phyloP scores from a whole-genome alignment of 148 eudicot species.

The Drosera capensis region DNA sequence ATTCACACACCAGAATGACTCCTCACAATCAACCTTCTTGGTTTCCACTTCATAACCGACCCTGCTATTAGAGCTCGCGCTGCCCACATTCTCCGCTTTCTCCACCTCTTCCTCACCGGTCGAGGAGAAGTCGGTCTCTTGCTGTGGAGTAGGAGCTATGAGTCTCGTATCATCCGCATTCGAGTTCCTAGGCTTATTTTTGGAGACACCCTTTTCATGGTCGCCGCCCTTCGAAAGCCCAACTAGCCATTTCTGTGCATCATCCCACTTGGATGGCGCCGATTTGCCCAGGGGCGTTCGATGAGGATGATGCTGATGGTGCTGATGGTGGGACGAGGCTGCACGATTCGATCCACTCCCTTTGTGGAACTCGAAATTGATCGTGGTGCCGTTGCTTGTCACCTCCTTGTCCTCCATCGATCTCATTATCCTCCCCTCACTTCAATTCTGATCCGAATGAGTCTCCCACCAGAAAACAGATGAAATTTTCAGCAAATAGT shows the following conservation, averaged over 20 bases:
- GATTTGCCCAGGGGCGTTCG: constrained; percentile 76
- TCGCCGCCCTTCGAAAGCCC: constrained; percentile 57
- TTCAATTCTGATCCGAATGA: too few relatives aligned
- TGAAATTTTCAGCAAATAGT: not conserved
- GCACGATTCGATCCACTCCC: constrained; percentile 27
- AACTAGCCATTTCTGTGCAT: constrained; percentile 98
- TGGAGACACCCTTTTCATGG: constrained; percentile 42
- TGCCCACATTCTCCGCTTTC: constrained; percentile 17
- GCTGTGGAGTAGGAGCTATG: constrained; percentile 60
- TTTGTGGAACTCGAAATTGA: constrained; percentile 60
- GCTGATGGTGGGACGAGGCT: constrained; percentile 29
- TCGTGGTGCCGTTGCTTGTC: constrained; percentile 21
- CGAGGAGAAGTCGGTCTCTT: constrained; percentile 28
- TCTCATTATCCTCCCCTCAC: constrained; percentile 42
- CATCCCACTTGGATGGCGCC: constrained; percentile 96
- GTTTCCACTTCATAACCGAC: constrained; percentile 43
- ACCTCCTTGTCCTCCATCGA: constrained; percentile 75
- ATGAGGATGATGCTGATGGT: too few relatives aligned
- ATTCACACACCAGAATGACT: constrained; percentile 48
- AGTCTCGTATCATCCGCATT: constrained; percentile 85
- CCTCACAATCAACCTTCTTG: constrained; percentile 68
- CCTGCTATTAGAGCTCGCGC: constrained; percentile 4
- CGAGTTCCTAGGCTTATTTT: constrained; percentile 64
- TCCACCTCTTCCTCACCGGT: constrained; percentile 34
- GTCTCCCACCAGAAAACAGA: not conserved